A percentile compares a stretch with the other conserved stretches of the same genome.
phyloP scores from a whole-genome alignment of 768 basidiomycete species.

The Lentinula raphanica region DNA sequence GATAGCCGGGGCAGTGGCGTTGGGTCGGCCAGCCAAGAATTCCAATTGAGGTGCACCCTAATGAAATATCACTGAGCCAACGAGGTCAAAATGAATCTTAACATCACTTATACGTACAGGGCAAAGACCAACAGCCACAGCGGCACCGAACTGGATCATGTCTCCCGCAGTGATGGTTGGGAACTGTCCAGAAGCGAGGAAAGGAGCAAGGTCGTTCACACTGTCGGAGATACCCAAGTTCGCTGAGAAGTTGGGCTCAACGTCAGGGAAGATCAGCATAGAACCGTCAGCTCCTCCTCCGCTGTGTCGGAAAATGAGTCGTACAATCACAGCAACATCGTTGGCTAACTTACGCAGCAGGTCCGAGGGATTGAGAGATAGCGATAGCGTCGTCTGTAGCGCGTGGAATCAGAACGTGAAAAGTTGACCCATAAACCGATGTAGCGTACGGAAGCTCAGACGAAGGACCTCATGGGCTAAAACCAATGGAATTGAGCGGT shows the following conservation, averaged over 20 bases:
- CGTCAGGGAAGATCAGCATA: conserved; percentile 21
- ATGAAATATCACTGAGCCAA: no score
- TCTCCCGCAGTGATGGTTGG: background rate
- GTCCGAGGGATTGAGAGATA: conserved; percentile 6
- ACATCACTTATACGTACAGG: no score
- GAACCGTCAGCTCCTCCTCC: conserved; percentile 28
- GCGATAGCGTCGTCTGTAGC: conserved; percentile 20
- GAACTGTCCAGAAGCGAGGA: conserved; percentile 4
- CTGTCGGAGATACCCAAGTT: conserved; percentile 11
- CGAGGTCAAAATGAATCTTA: no score
- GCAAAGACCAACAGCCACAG: conserved; percentile 31
- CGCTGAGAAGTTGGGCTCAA: conserved; percentile 16
- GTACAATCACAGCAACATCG: background rate
- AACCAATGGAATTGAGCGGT: background rate
- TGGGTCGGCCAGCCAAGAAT: conserved; percentile 32
- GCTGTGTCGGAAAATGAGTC: conserved; percentile 8
- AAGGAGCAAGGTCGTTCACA: conserved; percentile 11
- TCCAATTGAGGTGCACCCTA: conserved; percentile 28
- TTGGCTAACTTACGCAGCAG: background rate
- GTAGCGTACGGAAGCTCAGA: conserved; percentile 17
- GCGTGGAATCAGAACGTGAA: background rate
- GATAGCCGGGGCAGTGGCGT: conserved; percentile 21
- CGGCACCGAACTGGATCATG: conserved; percentile 28
- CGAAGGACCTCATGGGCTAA: conserved; percentile 25
- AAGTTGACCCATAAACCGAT: conserved; percentile 12